These are phyloP conservation scores for Tricholomella constricta DNA, from an alignment of 768 basidiomycete genomes.

Conservation along the genomic window DNA sequence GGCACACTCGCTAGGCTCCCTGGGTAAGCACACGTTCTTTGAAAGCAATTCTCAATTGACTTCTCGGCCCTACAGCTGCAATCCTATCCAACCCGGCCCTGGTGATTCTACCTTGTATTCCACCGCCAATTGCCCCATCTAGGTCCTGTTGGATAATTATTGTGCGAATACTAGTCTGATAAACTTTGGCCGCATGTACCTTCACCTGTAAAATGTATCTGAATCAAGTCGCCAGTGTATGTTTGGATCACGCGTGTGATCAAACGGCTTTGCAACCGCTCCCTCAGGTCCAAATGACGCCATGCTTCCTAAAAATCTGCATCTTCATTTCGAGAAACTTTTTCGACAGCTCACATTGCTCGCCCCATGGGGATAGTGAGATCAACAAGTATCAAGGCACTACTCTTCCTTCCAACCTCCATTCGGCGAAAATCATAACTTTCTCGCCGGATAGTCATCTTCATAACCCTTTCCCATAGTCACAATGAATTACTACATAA, in stretches of 20 bases:
- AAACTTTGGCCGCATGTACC: not conserved
- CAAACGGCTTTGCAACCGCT: not conserved
- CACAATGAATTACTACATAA: no score
- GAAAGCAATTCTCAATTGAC: not conserved
- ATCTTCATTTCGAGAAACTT: no score
- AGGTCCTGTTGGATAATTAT: not conserved
- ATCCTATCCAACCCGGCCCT: conserved; percentile 41
- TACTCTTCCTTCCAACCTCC: no score
- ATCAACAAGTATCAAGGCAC: no score
- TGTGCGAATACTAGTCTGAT: not conserved
- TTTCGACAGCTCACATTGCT: no score
- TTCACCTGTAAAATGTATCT: not conserved
- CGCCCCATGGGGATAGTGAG: no score
- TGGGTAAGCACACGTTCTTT: conserved; percentile 22
- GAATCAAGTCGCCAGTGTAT: no score
- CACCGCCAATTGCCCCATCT: conserved; percentile 28
- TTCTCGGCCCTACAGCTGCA: conserved; percentile 31
- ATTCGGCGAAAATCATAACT: no score
- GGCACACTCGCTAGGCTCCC: conserved; percentile 27
- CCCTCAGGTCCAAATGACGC: no score
- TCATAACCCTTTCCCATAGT: no score
- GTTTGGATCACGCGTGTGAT: not conserved
- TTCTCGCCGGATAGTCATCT: no score
- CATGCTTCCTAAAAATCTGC: no score
- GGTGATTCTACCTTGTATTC: conserved; percentile 37